These are phyloP conservation scores for Podospora fimiseda DNA, from an alignment of 495 filamentous ascomycete species.

Conservation along the genomic window DNA sequence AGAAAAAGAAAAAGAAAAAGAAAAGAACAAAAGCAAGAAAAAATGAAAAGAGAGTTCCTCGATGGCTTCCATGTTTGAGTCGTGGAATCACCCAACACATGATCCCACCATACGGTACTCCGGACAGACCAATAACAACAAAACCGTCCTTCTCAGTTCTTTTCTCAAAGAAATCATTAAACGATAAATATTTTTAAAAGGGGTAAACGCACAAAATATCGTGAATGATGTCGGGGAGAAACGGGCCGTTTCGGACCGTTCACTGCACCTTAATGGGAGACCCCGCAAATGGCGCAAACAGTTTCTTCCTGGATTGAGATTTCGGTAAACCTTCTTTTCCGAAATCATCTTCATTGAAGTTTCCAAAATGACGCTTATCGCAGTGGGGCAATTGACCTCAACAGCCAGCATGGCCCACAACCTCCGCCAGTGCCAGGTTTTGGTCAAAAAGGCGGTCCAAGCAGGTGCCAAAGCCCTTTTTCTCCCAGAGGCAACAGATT, in stretches of 20 bases:
- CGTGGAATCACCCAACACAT: too few species aligned
- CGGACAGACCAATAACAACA: too few species aligned
- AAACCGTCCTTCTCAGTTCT: too few species aligned
- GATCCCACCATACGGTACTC: too few species aligned
- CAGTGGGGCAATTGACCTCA: constrained; percentile 82
- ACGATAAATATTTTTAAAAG: too few species aligned
- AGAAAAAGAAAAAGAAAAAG: too few species aligned
- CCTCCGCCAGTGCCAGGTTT: constrained; percentile 61
- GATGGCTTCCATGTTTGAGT: too few species aligned
- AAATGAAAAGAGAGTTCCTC: too few species aligned
- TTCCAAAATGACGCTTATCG: neutral
- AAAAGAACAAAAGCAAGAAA: too few species aligned
- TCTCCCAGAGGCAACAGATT: constrained; percentile 88
- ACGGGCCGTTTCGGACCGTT: neutral
- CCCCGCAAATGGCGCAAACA: neutral
- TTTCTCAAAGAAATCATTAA: too few species aligned
- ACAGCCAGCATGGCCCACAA: constrained; percentile 74
- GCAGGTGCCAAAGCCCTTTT: constrained; percentile 82
- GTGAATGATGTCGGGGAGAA: neutral
- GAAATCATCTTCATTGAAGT: too few species aligned
- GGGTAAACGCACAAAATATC: neutral
- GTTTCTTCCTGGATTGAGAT: neutral
- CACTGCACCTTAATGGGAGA: neutral
- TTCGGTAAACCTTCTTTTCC: too few species aligned
- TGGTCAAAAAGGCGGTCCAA: constrained; percentile 65